Percentiles rank a stretch among this genome's conserved stretches.
These are phyloP conservation scores for Isoetes engelmannii DNA, from an alignment of 83 land plant genomes.

Conservation along the genomic window DNA sequence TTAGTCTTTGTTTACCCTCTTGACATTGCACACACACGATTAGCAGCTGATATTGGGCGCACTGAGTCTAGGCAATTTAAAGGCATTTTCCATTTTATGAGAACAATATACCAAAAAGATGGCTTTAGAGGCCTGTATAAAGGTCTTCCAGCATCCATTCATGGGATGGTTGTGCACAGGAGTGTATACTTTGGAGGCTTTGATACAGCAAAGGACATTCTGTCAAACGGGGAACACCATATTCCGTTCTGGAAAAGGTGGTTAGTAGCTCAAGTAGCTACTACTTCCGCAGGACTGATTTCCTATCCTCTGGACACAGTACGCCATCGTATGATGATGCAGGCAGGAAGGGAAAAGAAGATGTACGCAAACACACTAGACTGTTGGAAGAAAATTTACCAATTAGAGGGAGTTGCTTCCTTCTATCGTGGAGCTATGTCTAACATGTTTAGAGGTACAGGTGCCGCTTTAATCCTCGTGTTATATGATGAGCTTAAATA, in stretches of 20 bases:
- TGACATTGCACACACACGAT: slow-evolving; percentile 90
- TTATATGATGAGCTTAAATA: slow-evolving; percentile 84
- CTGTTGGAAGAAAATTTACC: slow-evolving; percentile 85
- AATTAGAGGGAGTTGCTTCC: slow-evolving; percentile 53
- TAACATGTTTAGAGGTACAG: slow-evolving; percentile 91
- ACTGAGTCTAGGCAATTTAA: slow-evolving; percentile 66
- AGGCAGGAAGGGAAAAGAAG: slow-evolving; percentile 64
- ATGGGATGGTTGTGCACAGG: slow-evolving; percentile 90
- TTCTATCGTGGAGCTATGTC: slow-evolving; percentile 90
- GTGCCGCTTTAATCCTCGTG: slow-evolving; percentile 86
- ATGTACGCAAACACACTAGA: slow-evolving; percentile 73
- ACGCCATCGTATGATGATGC: slow-evolving; percentile 97
- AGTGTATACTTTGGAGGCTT: slow-evolving; percentile 95
- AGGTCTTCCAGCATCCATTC: slow-evolving; percentile 87
- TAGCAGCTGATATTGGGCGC: slow-evolving; percentile 83
- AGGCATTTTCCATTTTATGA: slow-evolving; percentile 68
- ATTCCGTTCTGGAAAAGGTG: slow-evolving; percentile 85
- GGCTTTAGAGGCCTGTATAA: slow-evolving; percentile 72
- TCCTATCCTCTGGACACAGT: slow-evolving; percentile 96
- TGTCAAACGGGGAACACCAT: slow-evolving; percentile 39
- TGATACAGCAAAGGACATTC: slow-evolving; percentile 77
- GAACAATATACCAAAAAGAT: slow-evolving; percentile 67
- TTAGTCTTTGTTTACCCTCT: slow-evolving; percentile 85
- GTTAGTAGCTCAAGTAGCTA: slow-evolving; percentile 76
- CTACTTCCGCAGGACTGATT: slow-evolving; percentile 83